A percentile compares a stretch with the other conserved stretches of the same genome.
These are phyloP conservation scores for Hyparrhenia diplandra DNA, from an alignment of 176 grass and related monocot species.

Conservation along the genomic window DNA sequence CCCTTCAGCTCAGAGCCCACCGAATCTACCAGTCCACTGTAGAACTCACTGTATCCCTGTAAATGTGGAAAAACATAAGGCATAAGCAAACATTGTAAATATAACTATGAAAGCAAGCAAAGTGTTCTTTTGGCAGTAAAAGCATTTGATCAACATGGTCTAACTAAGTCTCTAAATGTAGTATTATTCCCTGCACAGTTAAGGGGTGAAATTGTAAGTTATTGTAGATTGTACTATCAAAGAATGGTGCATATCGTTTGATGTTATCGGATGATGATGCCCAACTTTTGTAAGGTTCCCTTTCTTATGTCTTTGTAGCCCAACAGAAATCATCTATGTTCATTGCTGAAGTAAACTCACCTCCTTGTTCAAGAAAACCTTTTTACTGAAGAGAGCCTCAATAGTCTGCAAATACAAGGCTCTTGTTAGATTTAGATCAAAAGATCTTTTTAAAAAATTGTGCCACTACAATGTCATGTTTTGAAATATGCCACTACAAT, in stretches of 20 bases:
- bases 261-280: not conserved
- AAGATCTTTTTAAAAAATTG: not conserved
- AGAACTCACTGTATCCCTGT: constrained; percentile 65
- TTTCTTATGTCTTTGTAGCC: not conserved
- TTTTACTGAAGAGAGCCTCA: constrained; percentile 84
- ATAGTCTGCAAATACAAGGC: constrained; percentile 82
- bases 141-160: constrained; percentile 6
- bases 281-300: not conserved
- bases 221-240: not conserved
- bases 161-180: not conserved
- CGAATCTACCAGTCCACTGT: constrained; percentile 52
- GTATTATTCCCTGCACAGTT: not conserved
- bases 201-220: not conserved
- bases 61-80: constrained; percentile 16
- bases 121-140: not conserved
- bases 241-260: not conserved
- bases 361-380: constrained; percentile 73
- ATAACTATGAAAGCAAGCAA: not conserved
- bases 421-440: constrained; percentile 26
- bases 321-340: not conserved
- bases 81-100: constrained; percentile 9
- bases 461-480: not conserved
- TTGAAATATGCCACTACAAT: not conserved
- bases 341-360: constrained; percentile 51
- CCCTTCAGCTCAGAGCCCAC: constrained; percentile 64